Base-by-base conservation (phyloP, 805 yeast species). In the Ogataea trehaloabstinens region DNA sequence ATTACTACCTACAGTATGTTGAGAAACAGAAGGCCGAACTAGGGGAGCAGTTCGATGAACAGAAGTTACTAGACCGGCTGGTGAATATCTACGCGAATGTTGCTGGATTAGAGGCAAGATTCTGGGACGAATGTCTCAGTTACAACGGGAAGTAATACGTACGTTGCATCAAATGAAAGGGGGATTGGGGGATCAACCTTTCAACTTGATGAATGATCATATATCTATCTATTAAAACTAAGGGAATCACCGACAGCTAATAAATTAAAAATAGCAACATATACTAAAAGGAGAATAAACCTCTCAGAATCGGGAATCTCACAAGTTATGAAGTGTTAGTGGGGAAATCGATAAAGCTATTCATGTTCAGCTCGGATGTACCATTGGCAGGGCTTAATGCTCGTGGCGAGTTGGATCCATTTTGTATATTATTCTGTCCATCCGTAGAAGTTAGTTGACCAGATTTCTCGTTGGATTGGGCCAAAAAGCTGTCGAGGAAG, bases 11-110 rank as follows among this genome's bases (percentile, higher is more conserved):
- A 8, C 37, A 35, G 2, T 41, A 42, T 19, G 45, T 43, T 10
- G 24, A 31, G 13, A 29, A 34, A 18, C 30, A 40, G 16, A 24
- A 27, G 34, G 76, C 79, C 40, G 56, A 53, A 8, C 61, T 73
- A 28, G 60, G 74, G 6, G 56, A 51, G 6, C 61, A 64, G 0
- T 64, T 74, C 15, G 60, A 73, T 11, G 57, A 61, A 3, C 64
- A 66, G n/a, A 65, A 81, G 34, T 45, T 78, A 6, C 24, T 48
- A 13, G 45, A 52, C 15, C 71, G 69, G 42, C 60, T 84, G 35
- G 71, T 76, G 1, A 71, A 72, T 33, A 77, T 84, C 18, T 85
- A 79, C 55, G 73, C 71, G 13, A 67, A 73, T 20, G 88, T 81
- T 7, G 71, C 80, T 11, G 58, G 60, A 32, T 64, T 85, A 36